Evolutionary conservation across 2,329 filamentous ascomycete species (phyloP), one percentile per base, ranked within the genome.

Genomic region (Phialophora chinensis): DNA sequence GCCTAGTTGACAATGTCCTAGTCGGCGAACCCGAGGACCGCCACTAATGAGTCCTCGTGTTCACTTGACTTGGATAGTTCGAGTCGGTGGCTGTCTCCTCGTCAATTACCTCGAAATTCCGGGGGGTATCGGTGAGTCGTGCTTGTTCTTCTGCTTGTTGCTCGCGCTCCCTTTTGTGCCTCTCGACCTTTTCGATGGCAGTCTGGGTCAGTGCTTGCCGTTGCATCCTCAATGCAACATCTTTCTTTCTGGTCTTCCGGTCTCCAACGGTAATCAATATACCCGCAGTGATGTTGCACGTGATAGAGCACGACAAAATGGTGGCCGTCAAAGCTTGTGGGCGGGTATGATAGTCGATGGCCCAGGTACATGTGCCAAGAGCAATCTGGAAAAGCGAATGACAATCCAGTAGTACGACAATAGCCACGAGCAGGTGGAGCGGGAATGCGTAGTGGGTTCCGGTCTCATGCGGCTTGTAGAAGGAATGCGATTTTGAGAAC

Each of bases 381-480:
- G 90, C 86, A 72, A 96, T 91, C 75, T 96, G 92, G 49, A 96
- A 84, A 38, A 91, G 82, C 4, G 90, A 92, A 79, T 96, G 92
- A 68, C 86, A 89, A 76, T 96, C 92, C 2, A 95, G 84, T 2
- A 96, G 81, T 6, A 91, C 82, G n/a, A 94, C 89, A 66, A 94
- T 88, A 65, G 90, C 88, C 44, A 95, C 84, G 35, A 96, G 87
- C 5, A 92, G 82, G 35, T 85, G 84, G 0, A 93, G 81, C 0
- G 92, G 91, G 68, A 96, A 96, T 0, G 92, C 90, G 74, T 88
- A 84, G 75, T 96, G 92, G 0, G 92, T 96, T 38, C 87, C 83
- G 0, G 92, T 96, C 78, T 96, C 92, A 77, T 96, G 90, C 0
- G 92, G 91, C 73, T 93, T 93, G 82, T 96, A 96, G 77, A 94